These are phyloP conservation scores for Ministeria vibrans DNA, from an alignment of 78 protist species.

Conservation along the genomic window DNA sequence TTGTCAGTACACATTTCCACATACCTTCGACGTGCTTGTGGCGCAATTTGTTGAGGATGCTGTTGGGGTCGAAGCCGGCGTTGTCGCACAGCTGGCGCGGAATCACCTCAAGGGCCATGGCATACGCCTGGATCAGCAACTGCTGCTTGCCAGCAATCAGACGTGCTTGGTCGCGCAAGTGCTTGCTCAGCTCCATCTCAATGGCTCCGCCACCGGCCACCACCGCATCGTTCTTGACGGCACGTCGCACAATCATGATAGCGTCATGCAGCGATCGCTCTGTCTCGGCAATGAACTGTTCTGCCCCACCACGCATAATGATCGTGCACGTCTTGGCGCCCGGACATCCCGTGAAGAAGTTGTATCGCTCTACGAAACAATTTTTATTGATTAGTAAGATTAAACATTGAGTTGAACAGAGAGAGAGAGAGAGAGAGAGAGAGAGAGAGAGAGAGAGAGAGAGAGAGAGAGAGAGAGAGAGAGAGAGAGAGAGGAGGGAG, in stretches of 20 bases:
- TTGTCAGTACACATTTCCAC: not conserved
- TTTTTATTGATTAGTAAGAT: not conserved
- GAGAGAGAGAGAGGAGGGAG: not conserved
- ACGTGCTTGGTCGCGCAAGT: slow-evolving; percentile 73
- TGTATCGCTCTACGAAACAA: slow-evolving; percentile 69
- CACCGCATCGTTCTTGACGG: slow-evolving; percentile 76
- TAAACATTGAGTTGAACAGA: not conserved
- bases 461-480: not conserved
- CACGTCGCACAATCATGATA: slow-evolving; percentile 89
- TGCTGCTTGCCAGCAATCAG: slow-evolving; percentile 89
- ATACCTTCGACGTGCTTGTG: slow-evolving; percentile 67
- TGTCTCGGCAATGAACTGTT: slow-evolving; percentile 94
- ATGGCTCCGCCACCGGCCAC: slow-evolving; percentile 99
- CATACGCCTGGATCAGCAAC: slow-evolving; percentile 88
- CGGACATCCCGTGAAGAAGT: slow-evolving; percentile 90
- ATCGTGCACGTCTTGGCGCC: slow-evolving; percentile 84
- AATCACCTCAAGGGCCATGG: slow-evolving; percentile 94
- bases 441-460: not conserved
- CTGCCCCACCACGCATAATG: slow-evolving; percentile 98
- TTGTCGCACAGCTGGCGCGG: slow-evolving; percentile 94
- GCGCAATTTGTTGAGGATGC: slow-evolving; percentile 94
- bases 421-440: not conserved
- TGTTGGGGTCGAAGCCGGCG: slow-evolving; percentile 98
- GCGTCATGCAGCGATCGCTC: slow-evolving; percentile 99
- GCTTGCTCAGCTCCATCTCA: slow-evolving; percentile 70